Base-by-base conservation (phyloP, 139 green algal species). In the Microglena sp. region DNA sequence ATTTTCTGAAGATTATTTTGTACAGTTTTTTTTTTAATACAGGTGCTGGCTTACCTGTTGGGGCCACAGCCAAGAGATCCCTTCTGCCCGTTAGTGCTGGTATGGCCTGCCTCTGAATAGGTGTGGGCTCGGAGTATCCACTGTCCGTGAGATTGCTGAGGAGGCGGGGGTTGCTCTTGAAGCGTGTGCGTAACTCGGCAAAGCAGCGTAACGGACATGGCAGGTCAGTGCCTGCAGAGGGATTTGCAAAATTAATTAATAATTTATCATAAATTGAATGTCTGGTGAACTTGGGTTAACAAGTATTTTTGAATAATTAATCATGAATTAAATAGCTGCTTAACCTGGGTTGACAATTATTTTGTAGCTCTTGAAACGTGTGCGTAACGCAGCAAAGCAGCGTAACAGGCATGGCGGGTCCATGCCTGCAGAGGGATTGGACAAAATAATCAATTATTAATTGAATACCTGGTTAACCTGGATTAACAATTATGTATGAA, bases 21-120 rank as follows among this genome's bases (percentile, higher is more conserved):
- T 59, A 27, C 50, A 21, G 50, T n/a, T 59, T n/a, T 26, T 31
- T 31, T 18, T 27, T 11, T 27, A n/a, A 11, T 11, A 11, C 50
- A n/a, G 15, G 15, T n/a, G 24, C 15, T 18, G 50, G 6, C 55
- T 26, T 81, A 79, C 72, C 73, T 36, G 92, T 98, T 28, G 92
- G 91, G 0, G 92, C 92, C 2, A 95, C 69, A 26, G 81, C 90
- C 28, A 95, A 75, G 58, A 96, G 55, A 62, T 97, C 89, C 2
- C 79, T 45, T 2, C 82, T 68, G 1, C 21, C 67, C 33, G 92
- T 66, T 44, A 96, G 70, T 1, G 74, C 60, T 0, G 91, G 86
- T 15, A 94, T 81, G 8, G 85, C 92, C 66, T 97, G 92, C n/a
- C 88, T 77, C 85, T 97, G 92, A 35, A 97, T 90, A 59, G 89